Conservation (phyloP, 345 rosid species). For the Heritiera fomes region DNA sequence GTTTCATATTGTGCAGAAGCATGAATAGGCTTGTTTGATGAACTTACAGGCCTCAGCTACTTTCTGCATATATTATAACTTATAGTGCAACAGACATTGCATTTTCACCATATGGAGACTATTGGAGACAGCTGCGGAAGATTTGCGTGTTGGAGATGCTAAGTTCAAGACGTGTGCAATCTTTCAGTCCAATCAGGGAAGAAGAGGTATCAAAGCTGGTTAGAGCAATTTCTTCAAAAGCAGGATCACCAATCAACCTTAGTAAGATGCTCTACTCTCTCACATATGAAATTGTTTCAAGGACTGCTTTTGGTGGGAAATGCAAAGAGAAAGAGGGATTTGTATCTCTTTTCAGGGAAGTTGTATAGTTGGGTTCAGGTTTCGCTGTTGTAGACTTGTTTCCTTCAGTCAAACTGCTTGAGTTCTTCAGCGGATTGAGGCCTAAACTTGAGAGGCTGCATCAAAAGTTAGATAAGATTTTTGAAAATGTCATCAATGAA, state of each 20-base stretch:
- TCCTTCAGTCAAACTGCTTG: constrained; percentile 2
- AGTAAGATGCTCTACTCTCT: neutral
- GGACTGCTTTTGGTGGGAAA: constrained; percentile 14
- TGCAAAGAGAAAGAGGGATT: constrained; percentile 1
- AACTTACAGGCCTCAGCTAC: constrained; percentile 14
- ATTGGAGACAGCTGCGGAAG: neutral
- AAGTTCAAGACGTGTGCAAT: neutral
- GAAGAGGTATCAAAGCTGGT: neutral
- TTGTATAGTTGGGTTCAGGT: neutral
- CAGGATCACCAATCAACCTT: neutral
- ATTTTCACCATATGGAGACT: neutral
- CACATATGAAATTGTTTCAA: neutral
- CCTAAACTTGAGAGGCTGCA: constrained; percentile 9
- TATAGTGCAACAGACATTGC: neutral
- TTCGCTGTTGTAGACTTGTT: neutral
- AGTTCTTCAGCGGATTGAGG: neutral
- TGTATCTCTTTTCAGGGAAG: neutral
- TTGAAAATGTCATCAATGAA: neutral
- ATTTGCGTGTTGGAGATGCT: neutral
- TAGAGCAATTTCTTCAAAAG: neutral
- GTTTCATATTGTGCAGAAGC: too few relatives aligned
- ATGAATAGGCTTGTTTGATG: too few relatives aligned
- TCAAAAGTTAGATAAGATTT: neutral
- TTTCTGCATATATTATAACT: neutral
- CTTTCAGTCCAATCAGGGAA: neutral